Base-by-base conservation (phyloP, 2,329 filamentous ascomycete genomes). In the Epichloe sibirici region DNA sequence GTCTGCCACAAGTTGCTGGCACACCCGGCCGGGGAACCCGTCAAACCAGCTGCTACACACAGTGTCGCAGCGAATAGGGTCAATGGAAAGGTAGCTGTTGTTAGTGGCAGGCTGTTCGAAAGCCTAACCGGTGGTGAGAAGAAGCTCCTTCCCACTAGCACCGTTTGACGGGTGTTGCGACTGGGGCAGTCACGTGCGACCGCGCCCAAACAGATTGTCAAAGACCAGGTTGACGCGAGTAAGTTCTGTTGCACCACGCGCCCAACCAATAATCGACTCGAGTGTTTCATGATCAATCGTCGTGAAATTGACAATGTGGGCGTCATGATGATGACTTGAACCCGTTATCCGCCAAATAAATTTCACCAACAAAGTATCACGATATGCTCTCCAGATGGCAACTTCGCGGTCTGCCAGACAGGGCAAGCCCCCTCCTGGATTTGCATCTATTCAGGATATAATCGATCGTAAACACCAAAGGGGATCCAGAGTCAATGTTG, bases 401-500 rank as follows among this genome's bases (percentile, higher is more conserved):
- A 53, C 51, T 23, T 46, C 43, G 31, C 44, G 51, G 15, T 51
- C 51, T 31, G 35, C 17, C 45, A 49, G 44, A 28, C 50, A 50
- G 15, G 42, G 37, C 50, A 48, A 52, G 31, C 49, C 48, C 17
- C 65, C 62, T 21, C 51, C 54, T 21, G 57, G 58, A 47, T 65
- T 63, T 51, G 54, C 55, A 48, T 52, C 62, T 12, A 65, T 75
- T 58, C 61, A 68, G 56, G 63, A 73, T 34, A 62, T 81, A 21
- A 59, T 81, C 55, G 66, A 75, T 49, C 66, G 65, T 21, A 62
- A 65, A 25, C 52, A 66, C 45, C 46, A 57, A 8, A 15, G 58
- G 28, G 57, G 62, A 31, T 58, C 43, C 2, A 53, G 70, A 5
- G 71, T 83, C 57, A 84, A 73, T 66, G 69, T 93, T 42, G 76